Evolutionary conservation across 768 basidiomycete genomes (phyloP), one percentile per base, ranked within the genome.

Genomic region (Wakefieldia striispora): DNA sequence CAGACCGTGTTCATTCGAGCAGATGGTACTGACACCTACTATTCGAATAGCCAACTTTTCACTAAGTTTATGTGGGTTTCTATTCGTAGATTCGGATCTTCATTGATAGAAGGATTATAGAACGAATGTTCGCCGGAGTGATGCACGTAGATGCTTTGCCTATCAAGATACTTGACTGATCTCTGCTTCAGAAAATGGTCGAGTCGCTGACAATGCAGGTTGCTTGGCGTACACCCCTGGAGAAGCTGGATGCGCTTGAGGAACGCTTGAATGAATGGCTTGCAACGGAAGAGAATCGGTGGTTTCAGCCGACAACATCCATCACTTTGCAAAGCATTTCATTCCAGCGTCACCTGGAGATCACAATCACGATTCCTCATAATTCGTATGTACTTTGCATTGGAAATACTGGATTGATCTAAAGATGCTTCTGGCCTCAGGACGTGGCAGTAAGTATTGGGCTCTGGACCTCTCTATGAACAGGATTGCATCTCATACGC

Each of bases 1-100:
- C 45, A 83, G 74, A 91, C 89, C 4, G 76, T 84, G 16, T 91
- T 91, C 58, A 66, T 78, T 29, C 83, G 88, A 27, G 61, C 75
- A 14, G 88, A 91, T 59, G 88, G 88, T 17, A 86, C 86, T 2
- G 83, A 89, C 61, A 83, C 85, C 3, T 90, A 89, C 59, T 90
- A 88, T 62, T 89, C 83, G 70, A 89, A 89, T 70, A 86, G 84
- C 55, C 84, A 83, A 54, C 74, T 90, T 12, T 86, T 86, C 65
- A 76, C 65, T 40, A 86, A 84, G 59, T 88, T 90, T 68, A 86
- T 91, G 83, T 83, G 61, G 35, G 80, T 69, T 23, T 42, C 33
- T 24, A 5, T 40, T 45, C 26, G 33, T 23, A 16, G 2, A 43
- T 43, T 12, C n/a, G 21, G 23, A 26, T 40, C 7, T 54, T 36